Base-by-base conservation (phyloP, 2,329 filamentous ascomycete genomes). In the Pyrenochaeta sp. region DNA sequence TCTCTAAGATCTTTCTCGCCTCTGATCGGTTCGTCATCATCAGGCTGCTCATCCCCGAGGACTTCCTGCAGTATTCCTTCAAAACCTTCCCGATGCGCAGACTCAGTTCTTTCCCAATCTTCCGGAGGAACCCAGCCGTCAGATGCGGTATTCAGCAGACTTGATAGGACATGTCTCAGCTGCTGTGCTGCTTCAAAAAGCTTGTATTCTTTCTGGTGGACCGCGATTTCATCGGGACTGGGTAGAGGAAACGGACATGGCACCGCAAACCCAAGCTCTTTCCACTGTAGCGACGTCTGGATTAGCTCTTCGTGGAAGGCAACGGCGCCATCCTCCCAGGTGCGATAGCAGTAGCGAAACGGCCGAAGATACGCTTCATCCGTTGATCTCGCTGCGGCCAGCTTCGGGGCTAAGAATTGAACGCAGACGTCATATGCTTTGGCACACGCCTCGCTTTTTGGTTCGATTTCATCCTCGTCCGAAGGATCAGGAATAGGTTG, bases 221-320 rank as follows among this genome's bases (percentile, higher is more conserved):
- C 19, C 21, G 38, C 49, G n/a, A 61, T 13, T 42, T 67, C 63
- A 27, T 67, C 50, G 17, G 53, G 42, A 20, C 38, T 35, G n/a
- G 61, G 65, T 44, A 62, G 14, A 28, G 50, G 31, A 52, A 62
- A 72, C 18, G 60, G 69, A 61, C 65, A 73, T 27, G 52, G 49
- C 14, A 55, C 66, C 32, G 47, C 29, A 41, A 77, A 57, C 11
- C 73, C 73, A 41, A 76, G 68, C 23, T 70, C 57, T 34, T 61
- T 53, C 73, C 71, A 77, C 7, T 40, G 45, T 42, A 38, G 56
- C 38, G 69, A 63, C n/a, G 68, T 65, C 36, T 72, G 62, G 36
- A 75, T 71, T n/a, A 77, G 42, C 43, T 74, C 69, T 39, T 76
- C 61, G 8, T 61, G 67, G 20, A 75, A 62, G 11, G 67, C 69